Evolutionary conservation across 2,329 filamentous ascomycete species (phyloP), one percentile per base, ranked within the genome.

Genomic region (Exophiala aquamarina): DNA sequence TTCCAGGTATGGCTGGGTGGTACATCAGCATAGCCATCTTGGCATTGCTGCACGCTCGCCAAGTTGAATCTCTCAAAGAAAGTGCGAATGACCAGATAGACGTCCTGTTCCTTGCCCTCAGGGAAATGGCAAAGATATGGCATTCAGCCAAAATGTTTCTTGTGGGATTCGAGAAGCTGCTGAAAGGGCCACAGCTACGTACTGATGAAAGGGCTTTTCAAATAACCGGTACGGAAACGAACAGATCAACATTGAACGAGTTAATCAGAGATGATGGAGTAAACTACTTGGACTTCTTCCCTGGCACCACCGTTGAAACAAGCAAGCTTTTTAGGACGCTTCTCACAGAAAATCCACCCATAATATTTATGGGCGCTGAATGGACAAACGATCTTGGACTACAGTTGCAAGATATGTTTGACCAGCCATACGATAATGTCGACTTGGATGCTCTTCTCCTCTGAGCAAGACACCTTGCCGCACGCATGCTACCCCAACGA

Each of bases 161-260:
- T 10, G 50, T 55, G 3, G 66, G 64, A 0, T 65, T 66, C 31
- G 52, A 62, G 21, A 59, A 3, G 3, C 33, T 13, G 3, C 13
- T 65, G 64, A 8, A 66, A 65, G 20, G 72, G 73, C 8, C 66
- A 75, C 13, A 63, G 76, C 2, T 74, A 73, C 49, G 70, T 73
- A n/a, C n/a, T n/a, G n/a, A n/a, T n/a, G n/a, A n/a, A n/a, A n/a
- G n/a, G n/a, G n/a, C n/a, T n/a, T n/a, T n/a, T n/a, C n/a, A n/a
- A n/a, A n/a, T n/a, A n/a, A n/a, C n/a, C n/a, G n/a, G n/a, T n/a
- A n/a, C n/a, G n/a, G n/a, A n/a, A n/a, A n/a, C 0, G 65, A 66
- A 10, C 73, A 76, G 60, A 76, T 75, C 60, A 75, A 72, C 59
- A 76, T 74, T 55, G 73, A 73, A 2, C 68, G 66, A 14, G 66